Conservation (phyloP, 768 basidiomycete species). For the Boletus vermiculosoides region DNA sequence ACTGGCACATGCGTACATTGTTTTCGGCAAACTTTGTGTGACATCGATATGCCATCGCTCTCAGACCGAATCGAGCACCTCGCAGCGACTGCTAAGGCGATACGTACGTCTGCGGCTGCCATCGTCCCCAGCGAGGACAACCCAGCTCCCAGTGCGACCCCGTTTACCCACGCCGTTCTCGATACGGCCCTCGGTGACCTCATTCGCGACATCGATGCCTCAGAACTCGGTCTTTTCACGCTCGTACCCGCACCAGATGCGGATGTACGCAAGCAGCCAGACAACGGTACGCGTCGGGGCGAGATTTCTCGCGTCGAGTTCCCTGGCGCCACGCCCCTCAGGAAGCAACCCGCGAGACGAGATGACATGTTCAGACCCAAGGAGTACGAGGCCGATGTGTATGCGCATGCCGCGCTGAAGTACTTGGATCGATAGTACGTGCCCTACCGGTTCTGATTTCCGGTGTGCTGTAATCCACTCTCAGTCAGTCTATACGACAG, state of each 20-base stretch:
- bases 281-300: conserved; percentile 29
- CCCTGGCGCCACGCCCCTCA: conserved; percentile 68
- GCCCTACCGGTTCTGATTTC: not conserved
- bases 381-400: conserved; percentile 70
- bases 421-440: conserved; percentile 78
- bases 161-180: conserved; percentile 68
- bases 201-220: conserved; percentile 75
- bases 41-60: conserved; percentile 48
- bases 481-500: conserved; percentile 44
- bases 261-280: conserved; percentile 28
- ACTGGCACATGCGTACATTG: no score
- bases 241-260: conserved; percentile 43
- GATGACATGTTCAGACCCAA: conserved; percentile 34
- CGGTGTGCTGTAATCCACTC: conserved; percentile 32
- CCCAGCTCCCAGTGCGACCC: conserved; percentile 9
- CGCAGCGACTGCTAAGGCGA: conserved; percentile 48
- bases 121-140: conserved; percentile 29
- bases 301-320: conserved; percentile 66
- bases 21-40: not conserved
- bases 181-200: conserved; percentile 64
- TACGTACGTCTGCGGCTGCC: conserved; percentile 43
- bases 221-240: conserved; percentile 77
- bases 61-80: conserved; percentile 71
- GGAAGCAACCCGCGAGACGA: conserved; percentile 42
- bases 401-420: conserved; percentile 71